Percentiles rank a stretch among this genome's conserved stretches.
Conservation (phyloP, 2,329 filamentous ascomycete species). For the Lomentospora prolificans region DNA sequence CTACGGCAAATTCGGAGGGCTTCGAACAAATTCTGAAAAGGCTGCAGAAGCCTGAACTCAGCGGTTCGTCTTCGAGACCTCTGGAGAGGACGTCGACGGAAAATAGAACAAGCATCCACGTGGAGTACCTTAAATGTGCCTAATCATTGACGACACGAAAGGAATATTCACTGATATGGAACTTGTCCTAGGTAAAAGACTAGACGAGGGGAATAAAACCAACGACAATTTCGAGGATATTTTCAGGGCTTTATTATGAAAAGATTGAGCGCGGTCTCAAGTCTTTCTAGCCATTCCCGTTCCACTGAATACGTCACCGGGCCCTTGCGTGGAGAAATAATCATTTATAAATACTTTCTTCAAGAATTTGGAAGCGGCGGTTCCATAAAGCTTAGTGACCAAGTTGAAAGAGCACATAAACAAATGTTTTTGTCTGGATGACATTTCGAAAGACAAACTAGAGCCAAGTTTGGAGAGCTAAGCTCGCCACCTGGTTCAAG, state of each 20-base stretch:
- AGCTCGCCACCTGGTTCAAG: background rate
- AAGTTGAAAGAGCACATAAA: background rate
- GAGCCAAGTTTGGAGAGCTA: no score
- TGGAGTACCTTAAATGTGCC: background rate
- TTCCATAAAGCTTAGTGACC: background rate
- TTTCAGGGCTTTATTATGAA: background rate
- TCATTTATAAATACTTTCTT: background rate
- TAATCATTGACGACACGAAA: background rate
- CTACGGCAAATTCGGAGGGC: background rate
- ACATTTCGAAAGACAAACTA: background rate
- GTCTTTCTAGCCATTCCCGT: background rate
- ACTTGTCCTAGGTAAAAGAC: background rate
- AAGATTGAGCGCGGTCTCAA: background rate
- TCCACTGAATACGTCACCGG: background rate
- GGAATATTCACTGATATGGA: background rate
- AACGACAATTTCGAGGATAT: background rate
- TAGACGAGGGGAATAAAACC: background rate
- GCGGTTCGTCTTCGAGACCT: background rate
- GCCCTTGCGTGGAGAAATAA: background rate
- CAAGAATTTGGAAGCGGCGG: background rate
- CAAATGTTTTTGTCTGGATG: background rate
- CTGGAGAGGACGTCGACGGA: background rate
- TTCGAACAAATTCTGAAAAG: background rate
- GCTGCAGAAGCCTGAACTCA: background rate
- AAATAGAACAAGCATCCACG: background rate